Conservation (phyloP, 2,329 filamentous ascomycete genomes). For the Blastomyces emzantsi region DNA sequence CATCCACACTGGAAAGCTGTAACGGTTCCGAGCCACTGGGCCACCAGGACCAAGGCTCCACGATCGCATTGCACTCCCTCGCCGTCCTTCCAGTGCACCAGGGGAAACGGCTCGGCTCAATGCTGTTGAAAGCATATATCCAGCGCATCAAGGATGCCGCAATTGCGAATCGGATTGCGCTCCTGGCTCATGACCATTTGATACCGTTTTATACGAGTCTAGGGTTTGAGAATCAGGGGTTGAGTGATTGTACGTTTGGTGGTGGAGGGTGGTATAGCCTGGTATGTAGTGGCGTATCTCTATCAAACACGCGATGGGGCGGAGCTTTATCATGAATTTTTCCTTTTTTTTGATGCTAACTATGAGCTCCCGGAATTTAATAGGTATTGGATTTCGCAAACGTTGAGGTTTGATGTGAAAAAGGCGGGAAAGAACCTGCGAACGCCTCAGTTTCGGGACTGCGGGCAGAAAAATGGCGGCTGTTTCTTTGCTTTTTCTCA, state of each 20-base stretch:
- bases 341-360: neutral
- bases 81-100: constrained; percentile 70
- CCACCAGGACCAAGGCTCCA: constrained; percentile 64
- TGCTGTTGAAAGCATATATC: constrained; percentile 66
- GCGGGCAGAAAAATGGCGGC: neutral
- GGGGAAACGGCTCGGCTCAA: constrained; percentile 61
- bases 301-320: neutral
- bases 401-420: neutral
- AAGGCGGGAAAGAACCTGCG: neutral
- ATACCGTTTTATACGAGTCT: constrained; percentile 67
- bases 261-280: constrained; percentile 77
- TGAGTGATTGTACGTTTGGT: constrained; percentile 61
- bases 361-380: neutral
- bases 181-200: constrained; percentile 68
- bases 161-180: constrained; percentile 61
- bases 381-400: constrained; percentile 15
- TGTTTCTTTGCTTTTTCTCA: neutral
- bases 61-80: constrained; percentile 73
- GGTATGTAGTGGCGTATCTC: constrained; percentile 42
- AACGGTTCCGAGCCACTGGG: constrained; percentile 46
- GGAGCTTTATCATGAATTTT: neutral
- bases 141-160: constrained; percentile 63
- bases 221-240: constrained; percentile 60
- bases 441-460: neutral
- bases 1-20: constrained; percentile 20